A percentile compares a stretch with the other conserved stretches of the same genome.
phyloP scores from a whole-genome alignment of 2,329 filamentous ascomycete genomes.

The Colletotrichum sp. region DNA sequence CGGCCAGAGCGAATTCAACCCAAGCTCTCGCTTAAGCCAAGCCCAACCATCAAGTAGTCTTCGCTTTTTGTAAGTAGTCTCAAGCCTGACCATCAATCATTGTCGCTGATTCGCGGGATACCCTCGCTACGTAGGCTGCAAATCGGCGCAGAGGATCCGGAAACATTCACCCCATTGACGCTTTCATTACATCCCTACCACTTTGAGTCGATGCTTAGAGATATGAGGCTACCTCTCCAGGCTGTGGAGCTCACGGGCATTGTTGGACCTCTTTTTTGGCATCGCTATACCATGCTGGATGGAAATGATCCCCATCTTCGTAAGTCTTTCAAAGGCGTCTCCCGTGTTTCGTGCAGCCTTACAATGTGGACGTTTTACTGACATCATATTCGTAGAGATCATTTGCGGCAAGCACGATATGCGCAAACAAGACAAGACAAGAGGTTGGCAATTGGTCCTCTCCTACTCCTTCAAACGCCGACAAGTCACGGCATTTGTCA shows the following conservation, averaged over 20 bases:
- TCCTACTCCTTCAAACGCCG: not conserved
- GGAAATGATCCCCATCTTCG: not conserved
- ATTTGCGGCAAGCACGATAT: not conserved
- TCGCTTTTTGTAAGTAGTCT: not conserved
- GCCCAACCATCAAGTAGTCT: not conserved
- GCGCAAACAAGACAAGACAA: fast-evolving
- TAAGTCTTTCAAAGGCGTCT: fast-evolving
- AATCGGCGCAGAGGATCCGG: not conserved
- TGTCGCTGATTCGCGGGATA: not conserved
- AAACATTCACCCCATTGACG: not conserved
- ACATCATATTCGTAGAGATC: not conserved
- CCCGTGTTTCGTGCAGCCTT: fast-evolving
- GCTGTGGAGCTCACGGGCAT: not conserved
- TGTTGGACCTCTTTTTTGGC: not conserved
- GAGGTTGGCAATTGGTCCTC: not conserved
- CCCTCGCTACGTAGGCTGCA: not conserved
- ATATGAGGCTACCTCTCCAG: not conserved
- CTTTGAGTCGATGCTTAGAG: not conserved
- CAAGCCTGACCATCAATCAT: not conserved
- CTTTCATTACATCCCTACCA: not conserved
- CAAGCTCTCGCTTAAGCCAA: not conserved
- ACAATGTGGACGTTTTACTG: fast-evolving
- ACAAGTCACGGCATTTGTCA: not conserved
- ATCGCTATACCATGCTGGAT: not conserved
- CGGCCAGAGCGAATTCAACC: not conserved